Conservation (phyloP, 495 filamentous ascomycete genomes). For the Pyronema omphalodes region DNA sequence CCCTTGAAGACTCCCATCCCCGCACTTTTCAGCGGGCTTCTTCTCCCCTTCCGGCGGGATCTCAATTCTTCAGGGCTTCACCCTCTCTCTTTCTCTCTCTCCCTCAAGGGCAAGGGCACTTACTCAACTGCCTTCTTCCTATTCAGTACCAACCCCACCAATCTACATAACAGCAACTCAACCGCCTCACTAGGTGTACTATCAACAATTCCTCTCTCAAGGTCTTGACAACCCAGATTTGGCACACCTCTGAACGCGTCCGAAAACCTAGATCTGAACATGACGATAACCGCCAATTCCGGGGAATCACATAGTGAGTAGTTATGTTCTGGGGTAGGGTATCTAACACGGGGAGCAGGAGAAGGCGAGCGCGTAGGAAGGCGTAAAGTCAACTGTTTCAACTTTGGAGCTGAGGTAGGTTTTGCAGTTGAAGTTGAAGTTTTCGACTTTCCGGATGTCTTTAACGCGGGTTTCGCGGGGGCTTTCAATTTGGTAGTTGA, state of each 20-base stretch:
- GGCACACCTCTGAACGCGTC: constrained; percentile 71
- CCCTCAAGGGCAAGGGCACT: constrained; percentile 24
- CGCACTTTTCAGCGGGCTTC: background rate
- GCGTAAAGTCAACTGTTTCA: no score
- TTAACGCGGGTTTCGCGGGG: background rate
- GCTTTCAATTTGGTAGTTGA: constrained; percentile 2
- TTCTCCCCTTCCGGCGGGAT: no score
- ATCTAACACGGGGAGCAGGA: constrained; percentile 50
- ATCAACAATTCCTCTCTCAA: constrained; percentile 71
- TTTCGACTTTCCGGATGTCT: constrained; percentile 2
- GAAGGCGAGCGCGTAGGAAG: constrained; percentile 29
- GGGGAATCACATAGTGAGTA: constrained; percentile 73
- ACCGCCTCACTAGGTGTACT: constrained; percentile 60
- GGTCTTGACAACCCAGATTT: constrained; percentile 85
- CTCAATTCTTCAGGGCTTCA: no score
- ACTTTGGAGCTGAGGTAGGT: constrained; percentile 4
- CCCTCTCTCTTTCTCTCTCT: no score
- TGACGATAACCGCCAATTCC: constrained; percentile 90
- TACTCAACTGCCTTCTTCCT: constrained; percentile 98
- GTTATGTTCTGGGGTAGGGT: constrained; percentile 74
- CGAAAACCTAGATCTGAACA: constrained; percentile 85
- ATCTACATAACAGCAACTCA: constrained; percentile 72
- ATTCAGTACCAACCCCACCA: constrained; percentile 75
- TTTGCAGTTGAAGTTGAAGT: constrained; percentile 14
- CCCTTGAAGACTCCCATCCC: no score